Evolutionary conservation across 2,329 filamentous ascomycete species (phyloP).

Genomic region (Acrodontium crateriforme): DNA sequence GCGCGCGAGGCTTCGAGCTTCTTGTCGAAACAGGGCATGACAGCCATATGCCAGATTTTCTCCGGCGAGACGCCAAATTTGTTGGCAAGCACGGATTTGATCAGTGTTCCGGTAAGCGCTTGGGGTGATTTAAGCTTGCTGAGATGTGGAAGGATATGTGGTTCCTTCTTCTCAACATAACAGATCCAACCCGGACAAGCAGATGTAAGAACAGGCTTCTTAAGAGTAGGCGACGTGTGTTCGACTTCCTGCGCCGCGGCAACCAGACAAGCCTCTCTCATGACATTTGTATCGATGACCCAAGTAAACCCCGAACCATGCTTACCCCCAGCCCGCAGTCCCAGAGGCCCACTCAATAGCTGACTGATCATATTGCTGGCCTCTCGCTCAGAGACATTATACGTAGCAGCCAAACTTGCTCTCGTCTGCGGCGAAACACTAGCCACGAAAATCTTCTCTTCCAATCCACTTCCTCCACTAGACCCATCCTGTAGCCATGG

Average conservation of each 20-base stretch:
- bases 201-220: constrained; percentile 62
- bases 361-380: constrained; percentile 74
- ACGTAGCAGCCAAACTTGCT: constrained; percentile 77
- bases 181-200: constrained; percentile 97
- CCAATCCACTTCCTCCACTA: constrained; percentile 9
- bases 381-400: constrained; percentile 56
- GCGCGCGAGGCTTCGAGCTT: constrained; percentile 91
- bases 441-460: constrained; percentile 73
- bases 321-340: constrained; percentile 55
- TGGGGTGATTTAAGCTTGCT: constrained; percentile 89
- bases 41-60: constrained; percentile 81
- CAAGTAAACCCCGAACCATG: constrained; percentile 70
- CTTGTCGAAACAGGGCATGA: constrained; percentile 99
- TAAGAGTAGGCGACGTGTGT: constrained; percentile 18
- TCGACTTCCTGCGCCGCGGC: constrained; percentile 35
- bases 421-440: constrained; percentile 85
- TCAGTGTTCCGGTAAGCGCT: constrained; percentile 72
- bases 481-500: constrained; percentile 5
- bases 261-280: constrained; percentile 71
- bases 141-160: constrained; percentile 79
- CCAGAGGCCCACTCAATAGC: constrained; percentile 56
- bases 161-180: constrained; percentile 96
- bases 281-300: constrained; percentile 78
- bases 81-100: constrained; percentile 74
- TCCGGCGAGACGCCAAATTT: constrained; percentile 58